These are phyloP conservation scores for Fusarium kyushuense DNA, from an alignment of 2,329 filamentous ascomycete genomes.

Conservation along the genomic window DNA sequence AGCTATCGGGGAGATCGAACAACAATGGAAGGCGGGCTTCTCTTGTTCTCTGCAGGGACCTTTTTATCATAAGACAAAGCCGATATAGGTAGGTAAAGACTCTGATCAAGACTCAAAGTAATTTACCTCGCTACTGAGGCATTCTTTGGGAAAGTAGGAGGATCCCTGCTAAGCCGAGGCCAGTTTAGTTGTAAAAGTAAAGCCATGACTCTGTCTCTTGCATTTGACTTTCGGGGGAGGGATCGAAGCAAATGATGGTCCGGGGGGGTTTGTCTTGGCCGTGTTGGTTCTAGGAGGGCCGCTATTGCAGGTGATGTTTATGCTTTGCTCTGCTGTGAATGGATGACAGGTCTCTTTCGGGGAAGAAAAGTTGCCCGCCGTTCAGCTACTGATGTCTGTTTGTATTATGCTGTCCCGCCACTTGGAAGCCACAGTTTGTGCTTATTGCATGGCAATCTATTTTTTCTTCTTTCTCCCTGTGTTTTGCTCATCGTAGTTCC, in stretches of 20 bases:
- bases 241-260: slow-evolving; percentile 31
- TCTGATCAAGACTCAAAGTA: neutral
- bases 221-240: slow-evolving; percentile 24
- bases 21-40: slow-evolving; percentile 34
- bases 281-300: slow-evolving; percentile 29
- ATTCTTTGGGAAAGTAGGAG: slow-evolving; percentile 5
- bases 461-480: neutral
- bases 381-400: neutral
- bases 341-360: neutral
- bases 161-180: slow-evolving; percentile 8
- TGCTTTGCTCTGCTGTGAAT: slow-evolving; percentile 18
- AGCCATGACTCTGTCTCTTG: slow-evolving; percentile 37
- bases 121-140: slow-evolving; percentile 11
- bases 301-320: slow-evolving; percentile 36
- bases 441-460: neutral
- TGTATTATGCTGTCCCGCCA: neutral
- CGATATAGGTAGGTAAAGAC: neutral
- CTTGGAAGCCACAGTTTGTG: neutral
- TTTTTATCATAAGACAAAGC: slow-evolving; percentile 15
- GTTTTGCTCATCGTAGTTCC: neutral
- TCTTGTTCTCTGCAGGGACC: slow-evolving; percentile 36
- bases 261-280: slow-evolving; percentile 19
- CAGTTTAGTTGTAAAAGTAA: slow-evolving; percentile 1
- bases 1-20: slow-evolving; percentile 33
- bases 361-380: neutral